Conservation (phyloP, 768 basidiomycete genomes). For the Neoboletus subvelutipes region DNA sequence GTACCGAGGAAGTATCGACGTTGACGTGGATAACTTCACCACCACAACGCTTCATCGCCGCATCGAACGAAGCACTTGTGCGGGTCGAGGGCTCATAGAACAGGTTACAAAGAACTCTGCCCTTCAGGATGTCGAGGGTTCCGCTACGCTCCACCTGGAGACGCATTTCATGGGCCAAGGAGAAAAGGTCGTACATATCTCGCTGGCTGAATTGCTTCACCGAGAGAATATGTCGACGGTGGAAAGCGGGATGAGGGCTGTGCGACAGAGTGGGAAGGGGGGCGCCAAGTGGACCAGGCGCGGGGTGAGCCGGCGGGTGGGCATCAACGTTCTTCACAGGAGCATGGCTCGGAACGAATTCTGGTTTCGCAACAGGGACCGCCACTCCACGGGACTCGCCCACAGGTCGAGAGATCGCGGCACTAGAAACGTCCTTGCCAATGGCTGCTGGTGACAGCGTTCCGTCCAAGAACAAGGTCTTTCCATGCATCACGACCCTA, state of each 20-base stretch:
- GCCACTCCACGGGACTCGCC: conserved; percentile 29
- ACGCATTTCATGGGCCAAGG: conserved; percentile 94
- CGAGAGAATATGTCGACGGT: conserved; percentile 88
- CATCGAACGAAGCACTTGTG: conserved; percentile 94
- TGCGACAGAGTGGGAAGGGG: conserved; percentile 23
- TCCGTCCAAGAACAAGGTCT: conserved; percentile 90
- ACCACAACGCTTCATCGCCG: conserved; percentile 98
- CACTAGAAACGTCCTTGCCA: conserved; percentile 73
- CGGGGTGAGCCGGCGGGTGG: conserved; percentile 16
- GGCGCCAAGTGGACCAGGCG: conserved; percentile 10
- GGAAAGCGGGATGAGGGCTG: conserved; percentile 78
- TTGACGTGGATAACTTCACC: conserved; percentile 90
- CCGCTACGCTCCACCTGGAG: conserved; percentile 92
- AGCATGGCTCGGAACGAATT: conserved; percentile 32
- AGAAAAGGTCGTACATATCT: conserved; percentile 92
- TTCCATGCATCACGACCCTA: conserved; percentile 83
- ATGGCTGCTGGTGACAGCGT: conserved; percentile 54
- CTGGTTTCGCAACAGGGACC: conserved; percentile 23
- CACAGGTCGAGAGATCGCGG: conserved; percentile 46
- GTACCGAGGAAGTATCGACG: conserved; percentile 80
- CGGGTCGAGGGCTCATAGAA: conserved; percentile 98
- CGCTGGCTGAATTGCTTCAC: conserved; percentile 91
- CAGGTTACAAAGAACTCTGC: conserved; percentile 84
- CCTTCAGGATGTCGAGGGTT: conserved; percentile 83
- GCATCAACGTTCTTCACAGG: conserved; percentile 32